Evolutionary conservation across 305 asterid species (phyloP).

Genomic region (Ilex paraguariensis): DNA sequence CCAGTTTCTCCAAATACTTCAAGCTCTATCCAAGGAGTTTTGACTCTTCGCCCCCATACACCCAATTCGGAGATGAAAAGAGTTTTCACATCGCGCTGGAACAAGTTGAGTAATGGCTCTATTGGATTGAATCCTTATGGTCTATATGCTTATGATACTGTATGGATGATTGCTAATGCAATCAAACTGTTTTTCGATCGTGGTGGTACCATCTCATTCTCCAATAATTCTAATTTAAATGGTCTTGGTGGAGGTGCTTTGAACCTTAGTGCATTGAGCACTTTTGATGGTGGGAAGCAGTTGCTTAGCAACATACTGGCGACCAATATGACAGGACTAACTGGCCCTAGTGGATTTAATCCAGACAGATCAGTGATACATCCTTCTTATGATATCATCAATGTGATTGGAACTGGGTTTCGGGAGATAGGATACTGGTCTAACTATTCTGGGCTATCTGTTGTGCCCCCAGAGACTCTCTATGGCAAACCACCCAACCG

Average conservation of each 20-base stretch:
- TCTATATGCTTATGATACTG: conserved; percentile 74
- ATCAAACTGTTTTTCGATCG: conserved; percentile 39
- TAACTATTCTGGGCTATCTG: conserved; percentile 45
- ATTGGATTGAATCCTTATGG: conserved; percentile 62
- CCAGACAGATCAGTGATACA: conserved; percentile 35
- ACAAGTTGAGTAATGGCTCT: conserved; percentile 54
- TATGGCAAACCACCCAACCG: conserved; percentile 41
- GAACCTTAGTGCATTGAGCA: conserved; percentile 57
- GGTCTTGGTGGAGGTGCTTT: conserved; percentile 33
- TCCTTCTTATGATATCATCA: conserved; percentile 74
- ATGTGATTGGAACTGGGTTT: conserved; percentile 36
- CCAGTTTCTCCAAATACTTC: conserved; percentile 24
- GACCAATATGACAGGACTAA: conserved; percentile 63
- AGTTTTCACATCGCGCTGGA: conserved; percentile 56
- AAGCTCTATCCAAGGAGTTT: conserved; percentile 58
- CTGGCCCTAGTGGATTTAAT: conserved; percentile 55
- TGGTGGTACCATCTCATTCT: conserved; percentile 60
- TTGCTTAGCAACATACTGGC: conserved; percentile 40
- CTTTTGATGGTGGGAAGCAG: conserved; percentile 59
- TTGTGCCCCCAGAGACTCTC: conserved; percentile 59
- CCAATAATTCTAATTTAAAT: conserved; percentile 37
- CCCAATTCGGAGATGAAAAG: conserved; percentile 51
- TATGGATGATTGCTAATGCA: conserved; percentile 68
- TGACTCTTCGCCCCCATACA: conserved; percentile 61
- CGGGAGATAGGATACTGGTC: conserved; percentile 46